These are phyloP conservation scores for Aspergillus diversus DNA, from an alignment of 495 filamentous ascomycete genomes.

Conservation along the genomic window DNA sequence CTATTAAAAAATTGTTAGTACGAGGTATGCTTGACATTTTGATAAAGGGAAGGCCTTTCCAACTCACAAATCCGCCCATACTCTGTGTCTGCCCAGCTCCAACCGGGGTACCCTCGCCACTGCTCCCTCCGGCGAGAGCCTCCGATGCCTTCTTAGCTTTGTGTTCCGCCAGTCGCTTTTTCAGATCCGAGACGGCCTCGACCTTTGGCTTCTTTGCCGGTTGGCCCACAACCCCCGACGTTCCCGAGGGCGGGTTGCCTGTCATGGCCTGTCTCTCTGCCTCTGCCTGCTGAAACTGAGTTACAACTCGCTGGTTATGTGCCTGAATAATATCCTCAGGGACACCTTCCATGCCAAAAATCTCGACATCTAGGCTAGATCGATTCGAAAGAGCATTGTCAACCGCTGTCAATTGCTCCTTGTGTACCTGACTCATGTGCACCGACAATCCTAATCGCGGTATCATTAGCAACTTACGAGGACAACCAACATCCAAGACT, in stretches of 20 bases:
- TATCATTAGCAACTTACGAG: constrained; percentile 12
- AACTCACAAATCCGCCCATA: constrained; percentile 58
- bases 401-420: constrained; percentile 81
- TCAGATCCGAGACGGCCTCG: constrained; percentile 75
- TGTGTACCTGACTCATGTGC: constrained; percentile 98
- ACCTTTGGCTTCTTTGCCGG: constrained; percentile 79
- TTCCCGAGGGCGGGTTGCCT: constrained; percentile 77
- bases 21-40: constrained; percentile 8
- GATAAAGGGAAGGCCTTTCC: not conserved
- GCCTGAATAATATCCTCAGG: constrained; percentile 80
- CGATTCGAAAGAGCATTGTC: constrained; percentile 91
- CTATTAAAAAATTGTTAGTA: constrained; percentile 27
- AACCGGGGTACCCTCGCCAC: constrained; percentile 62
- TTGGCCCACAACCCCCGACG: constrained; percentile 50
- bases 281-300: constrained; percentile 82
- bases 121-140: constrained; percentile 58
- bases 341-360: constrained; percentile 98
- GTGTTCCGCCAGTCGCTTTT: constrained; percentile 80
- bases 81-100: constrained; percentile 58
- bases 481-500: not conserved
- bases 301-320: constrained; percentile 83
- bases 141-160: constrained; percentile 67
- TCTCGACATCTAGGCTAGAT: constrained; percentile 83
- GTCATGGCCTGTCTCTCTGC: constrained; percentile 79
- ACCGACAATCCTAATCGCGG: constrained; percentile 74